These are phyloP conservation scores for Trypanosoma avium DNA, from an alignment of 208 protist species.

Conservation along the genomic window DNA sequence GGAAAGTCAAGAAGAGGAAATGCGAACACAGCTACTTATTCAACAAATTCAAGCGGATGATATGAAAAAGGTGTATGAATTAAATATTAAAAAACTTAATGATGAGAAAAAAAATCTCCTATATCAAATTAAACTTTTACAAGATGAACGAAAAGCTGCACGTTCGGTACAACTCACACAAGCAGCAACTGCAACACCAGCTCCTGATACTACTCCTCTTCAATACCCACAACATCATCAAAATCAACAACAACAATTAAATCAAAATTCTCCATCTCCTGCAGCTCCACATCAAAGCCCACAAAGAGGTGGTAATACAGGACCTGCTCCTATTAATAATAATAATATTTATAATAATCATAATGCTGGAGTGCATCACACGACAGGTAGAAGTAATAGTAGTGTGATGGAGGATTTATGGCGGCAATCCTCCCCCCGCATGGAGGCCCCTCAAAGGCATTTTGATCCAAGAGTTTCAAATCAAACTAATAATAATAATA, in stretches of 20 bases:
- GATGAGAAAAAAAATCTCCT: slow-evolving; percentile 10
- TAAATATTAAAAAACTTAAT: slow-evolving; percentile 19
- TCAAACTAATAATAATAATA: neutral
- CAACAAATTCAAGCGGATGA: slow-evolving; percentile 63
- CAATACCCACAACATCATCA: neutral
- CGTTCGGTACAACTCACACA: no score
- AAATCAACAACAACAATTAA: neutral
- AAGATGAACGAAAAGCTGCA: neutral
- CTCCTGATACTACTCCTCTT: no score
- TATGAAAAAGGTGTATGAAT: slow-evolving; percentile 28
- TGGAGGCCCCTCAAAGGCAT: neutral
- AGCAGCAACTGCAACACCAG: neutral
- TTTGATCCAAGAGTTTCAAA: no score
- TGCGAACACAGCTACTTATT: slow-evolving; percentile 48
- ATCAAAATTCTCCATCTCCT: neutral
- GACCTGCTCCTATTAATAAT: neutral
- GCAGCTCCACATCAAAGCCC: neutral
- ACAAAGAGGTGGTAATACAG: neutral
- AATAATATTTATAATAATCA: neutral
- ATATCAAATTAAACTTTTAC: neutral
- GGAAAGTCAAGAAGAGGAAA: slow-evolving; percentile 55
- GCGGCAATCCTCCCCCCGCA: neutral
- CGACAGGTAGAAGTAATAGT: neutral
- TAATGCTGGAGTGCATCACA: neutral
- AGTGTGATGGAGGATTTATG: slow-evolving; percentile 10